Base-by-base conservation (phyloP, 2,329 filamentous ascomycete genomes). In the Fusarium nodosum region DNA sequence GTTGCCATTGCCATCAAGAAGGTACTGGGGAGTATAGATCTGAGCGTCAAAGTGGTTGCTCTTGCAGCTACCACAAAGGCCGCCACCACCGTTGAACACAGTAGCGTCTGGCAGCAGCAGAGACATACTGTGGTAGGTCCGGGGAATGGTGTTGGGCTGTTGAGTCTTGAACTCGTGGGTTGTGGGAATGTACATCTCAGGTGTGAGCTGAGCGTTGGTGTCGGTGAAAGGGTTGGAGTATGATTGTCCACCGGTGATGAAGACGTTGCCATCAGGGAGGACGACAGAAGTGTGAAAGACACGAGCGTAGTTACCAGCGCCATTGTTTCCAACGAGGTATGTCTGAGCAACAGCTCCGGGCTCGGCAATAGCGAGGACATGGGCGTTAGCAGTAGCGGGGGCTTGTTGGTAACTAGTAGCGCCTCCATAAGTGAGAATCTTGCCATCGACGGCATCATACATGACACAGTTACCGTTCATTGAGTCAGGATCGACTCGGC, bases 401-500 rank as follows among this genome's bases (percentile, higher is more conserved):
- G 77, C 78, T 3, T 56, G 50, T 79, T 70, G 34, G 81, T 88
- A 88, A 44, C 79, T 77, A 0, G 80, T 77, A 1, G 82, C 76
- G 7, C 87, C 87, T 15, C 87, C 87, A 7, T 81, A 77, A 0
- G 84, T 82, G 12, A 88, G 77, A 28, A 88, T 88, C 75, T 87
- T 86, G 24, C 87, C 87, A 4, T 82, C 81, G 56, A 86, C 81
- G 33, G 86, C 86, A 68, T 89, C 87, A 64, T 84, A 89, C 86
- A 89, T 88, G 64, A 86, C 81, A 10, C 82, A 82, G 53, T 82
- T 83, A 9, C 86, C 87, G 63, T 80, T 83, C 87, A 89, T 89
- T 5, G 85, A 82, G 11, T 80, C 75, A 41, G 82, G 82, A 9
- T 79, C 78, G 33, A 76, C 76, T 15, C 85, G 66, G 2, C 72